Base-by-base conservation (phyloP, 768 basidiomycete genomes). In the Termitomyces sp. region DNA sequence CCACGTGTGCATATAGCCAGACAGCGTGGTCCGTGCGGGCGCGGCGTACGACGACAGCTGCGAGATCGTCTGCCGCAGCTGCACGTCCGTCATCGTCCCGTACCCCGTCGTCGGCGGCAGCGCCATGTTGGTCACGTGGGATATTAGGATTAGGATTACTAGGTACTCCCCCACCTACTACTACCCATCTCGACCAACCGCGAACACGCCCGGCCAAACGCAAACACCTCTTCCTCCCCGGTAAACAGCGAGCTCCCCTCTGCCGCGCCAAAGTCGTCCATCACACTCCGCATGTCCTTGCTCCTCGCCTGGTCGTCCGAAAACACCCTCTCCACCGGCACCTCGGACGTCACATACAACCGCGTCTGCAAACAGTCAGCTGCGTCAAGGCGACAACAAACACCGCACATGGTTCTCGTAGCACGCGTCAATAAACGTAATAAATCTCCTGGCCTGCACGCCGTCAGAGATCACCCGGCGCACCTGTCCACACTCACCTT, bases 351-450 rank as follows among this genome's bases (percentile, higher is more conserved):
- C 53, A 90, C 81, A 72, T 96, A 94, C 8, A 99, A 78, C 68
- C 92, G 93, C 3, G 93, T 95, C 88, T 93, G 63, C 4, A 54
- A 52, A 44, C 30, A 20, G 48, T 55, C 16, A 58, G 47, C 20
- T 30, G 1, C 32, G n/a, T n/a, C n/a, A n/a, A n/a, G n/a, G n/a
- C n/a, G n/a, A 52, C 40, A 22, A 28, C 5, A 43, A 22, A 36
- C 44, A 22, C 59, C 71, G 9, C 66, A 86, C 88, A 79, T 88
- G 91, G 77, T 86, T 94, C 69, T 96, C 94, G 65, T 96, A 96
- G 67, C 93, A 95, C 24, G 94, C 92, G 76, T 99, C 97, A 64
- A 99, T 88, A 69, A 98, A 98, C 0, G 95, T 95, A 67, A 99
- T 99, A 69, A 99, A 98, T 60, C 97, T 77, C 63, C 97, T 80